A percentile compares a stretch with the other conserved stretches of the same genome.
phyloP scores from a whole-genome alignment of 768 basidiomycete genomes.

The Candolleomyces eurysporus region DNA sequence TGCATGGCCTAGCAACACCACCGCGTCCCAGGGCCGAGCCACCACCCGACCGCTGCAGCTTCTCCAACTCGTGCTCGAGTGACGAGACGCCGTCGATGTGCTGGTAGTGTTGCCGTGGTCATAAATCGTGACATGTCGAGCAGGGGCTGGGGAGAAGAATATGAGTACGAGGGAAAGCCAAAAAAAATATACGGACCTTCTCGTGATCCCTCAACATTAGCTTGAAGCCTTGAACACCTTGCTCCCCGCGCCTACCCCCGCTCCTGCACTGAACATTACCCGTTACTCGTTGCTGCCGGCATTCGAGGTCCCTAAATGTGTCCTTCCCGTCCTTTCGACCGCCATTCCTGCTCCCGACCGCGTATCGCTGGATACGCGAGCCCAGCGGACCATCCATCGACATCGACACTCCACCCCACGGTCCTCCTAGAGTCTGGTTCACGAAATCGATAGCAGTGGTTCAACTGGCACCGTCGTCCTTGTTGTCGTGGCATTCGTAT shows the following conservation, averaged over 20 bases:
- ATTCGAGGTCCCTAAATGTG: constrained; percentile 14
- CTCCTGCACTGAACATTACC: neutral
- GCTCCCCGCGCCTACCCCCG: neutral
- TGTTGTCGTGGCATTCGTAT: too few relatives aligned
- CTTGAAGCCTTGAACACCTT: constrained; percentile 9
- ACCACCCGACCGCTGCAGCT: constrained; percentile 62
- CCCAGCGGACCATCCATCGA: constrained; percentile 38
- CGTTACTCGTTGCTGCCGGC: constrained; percentile 30
- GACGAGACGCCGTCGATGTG: constrained; percentile 89
- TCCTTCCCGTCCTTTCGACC: constrained; percentile 3
- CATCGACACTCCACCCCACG: too few relatives aligned
- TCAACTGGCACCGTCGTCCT: too few relatives aligned
- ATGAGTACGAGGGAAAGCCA: too few relatives aligned
- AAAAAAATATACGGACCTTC: constrained; percentile 55
- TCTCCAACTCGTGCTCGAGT: constrained; percentile 76
- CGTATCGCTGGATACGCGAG: constrained; percentile 42
- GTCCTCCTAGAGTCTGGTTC: too few relatives aligned
- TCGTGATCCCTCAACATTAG: constrained; percentile 94
- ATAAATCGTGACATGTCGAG: neutral
- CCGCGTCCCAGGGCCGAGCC: constrained; percentile 37
- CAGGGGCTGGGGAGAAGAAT: neutral
- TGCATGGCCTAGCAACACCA: constrained; percentile 21
- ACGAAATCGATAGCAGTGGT: too few relatives aligned
- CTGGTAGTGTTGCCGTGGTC: constrained; percentile 35
- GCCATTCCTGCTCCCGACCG: too few relatives aligned